Evolutionary conservation across 495 filamentous ascomycete species (phyloP), one percentile per base, ranked within the genome.

Genomic region (Lichenothelia convexa): DNA sequence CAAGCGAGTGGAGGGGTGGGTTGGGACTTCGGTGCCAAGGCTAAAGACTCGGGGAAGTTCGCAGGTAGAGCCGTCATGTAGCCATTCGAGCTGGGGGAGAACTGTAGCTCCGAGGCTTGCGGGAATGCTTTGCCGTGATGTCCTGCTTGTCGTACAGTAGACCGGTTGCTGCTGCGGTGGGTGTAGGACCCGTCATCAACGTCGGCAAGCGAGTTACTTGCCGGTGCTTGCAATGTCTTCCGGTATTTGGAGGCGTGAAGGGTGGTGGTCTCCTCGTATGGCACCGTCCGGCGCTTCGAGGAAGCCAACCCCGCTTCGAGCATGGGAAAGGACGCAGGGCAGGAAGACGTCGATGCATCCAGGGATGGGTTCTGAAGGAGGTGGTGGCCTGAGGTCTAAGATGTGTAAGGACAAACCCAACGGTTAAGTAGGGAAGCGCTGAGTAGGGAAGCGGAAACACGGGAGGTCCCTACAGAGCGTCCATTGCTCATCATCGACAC

Each of bases 361-460:
- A 12, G 17, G 29, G 12, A 21, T 30, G 33, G 22, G 9, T 20
- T 21, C 15, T 12, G 27, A 32, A 30, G 29, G 30, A 33, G 16
- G 18, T n/a, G 19, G n/a, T 11, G 37, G 26, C 15, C 13, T n/a
- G n/a, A n/a, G n/a, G n/a, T n/a, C 37, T 39, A 33, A 9, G 15
- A 31, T 6, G 31, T n/a, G 29, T 39, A 32, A 39, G 37, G 33
- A 15, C 27, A 26, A 4, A 33, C 8, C 11, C 9, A 2, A 9
- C 12, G 11, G 24, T 29, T 7, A 7, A 26, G 20, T 8, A 30
- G n/a, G n/a, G n/a, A n/a, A n/a, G n/a, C n/a, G n/a, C n/a, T n/a
- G n/a, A n/a, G n/a, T n/a, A n/a, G n/a, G 7, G 22, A 13, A 38
- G 13, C 4, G 22, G 22, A 38, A 39, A 5, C n/a, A 39, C 21